Evolutionary conservation across 1,284 basidiomycete species (phyloP), one percentile per base, ranked within the genome.

Genomic region (Ustilago vetiveriae): DNA sequence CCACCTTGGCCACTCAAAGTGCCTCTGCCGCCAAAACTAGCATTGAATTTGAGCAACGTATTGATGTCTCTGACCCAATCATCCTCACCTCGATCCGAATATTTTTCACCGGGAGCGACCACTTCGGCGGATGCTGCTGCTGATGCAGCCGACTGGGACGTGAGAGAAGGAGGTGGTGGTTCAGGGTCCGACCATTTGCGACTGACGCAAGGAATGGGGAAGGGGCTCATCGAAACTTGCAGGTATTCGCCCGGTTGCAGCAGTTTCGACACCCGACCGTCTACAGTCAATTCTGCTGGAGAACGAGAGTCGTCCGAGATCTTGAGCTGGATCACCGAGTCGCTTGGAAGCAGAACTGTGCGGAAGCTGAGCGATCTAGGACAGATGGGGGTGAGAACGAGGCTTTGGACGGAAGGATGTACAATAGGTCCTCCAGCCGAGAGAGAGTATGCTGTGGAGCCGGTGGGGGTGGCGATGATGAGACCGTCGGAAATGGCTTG

Each of bases 21-120:
- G 16, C 75, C 76, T 23, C 76, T 45, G 1, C 75, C 76, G n/a
- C 69, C 71, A 38, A 82, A 82, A 29, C 66, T 70, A 1, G 78
- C 78, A 53, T 83, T 82, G 50, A 82, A 82, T 40, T 77, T 78
- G 30, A 84, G 72, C 65, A 83, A 67, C 6, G 74, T 75, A 41
- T 97, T 97, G 83, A 98, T 96, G 82, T 98, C 95, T 60, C 91
- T 85, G 21, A 97, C 92, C 94, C 94, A 98, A 75, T 93, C 92
- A 73, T 92, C 92, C 74, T 90, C 90, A 7, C 91, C 90, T 1
- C 90, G 88, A 72, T 84, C 58, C 38, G 57, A 60, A 43, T 50
- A 54, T 19, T 57, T 59, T n/a, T 69, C 72, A n/a, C 63, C 58
- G 11, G 60, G 33, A 9, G n/a, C 47, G 9, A 48, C 54, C 14